Percentiles rank a stretch among this genome's conserved stretches.
Evolutionary conservation across 1,139 yeast species (phyloP).

Genomic region (Saccharomyces uvarum): DNA sequence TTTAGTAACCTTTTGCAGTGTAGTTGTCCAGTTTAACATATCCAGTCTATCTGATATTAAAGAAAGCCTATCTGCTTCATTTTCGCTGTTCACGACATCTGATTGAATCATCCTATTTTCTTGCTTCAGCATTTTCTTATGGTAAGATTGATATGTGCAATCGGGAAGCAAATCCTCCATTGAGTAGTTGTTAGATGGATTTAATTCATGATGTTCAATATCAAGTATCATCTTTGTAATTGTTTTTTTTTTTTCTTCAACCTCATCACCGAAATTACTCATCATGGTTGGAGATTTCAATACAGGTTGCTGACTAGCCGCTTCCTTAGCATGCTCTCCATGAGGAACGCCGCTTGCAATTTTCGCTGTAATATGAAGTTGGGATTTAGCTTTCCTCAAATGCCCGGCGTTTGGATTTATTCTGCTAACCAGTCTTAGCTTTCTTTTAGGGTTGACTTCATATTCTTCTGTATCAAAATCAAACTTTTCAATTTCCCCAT

Average conservation of each 20-base stretch:
- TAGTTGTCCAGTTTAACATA: conserved; percentile 50
- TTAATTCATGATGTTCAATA: conserved; percentile 9
- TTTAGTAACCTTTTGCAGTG: conserved; percentile 47
- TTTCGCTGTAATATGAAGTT: not conserved
- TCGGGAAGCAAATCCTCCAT: conserved; percentile 40
- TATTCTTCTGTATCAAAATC: conserved; percentile 26
- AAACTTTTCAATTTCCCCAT: conserved; percentile 16
- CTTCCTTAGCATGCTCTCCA: not conserved
- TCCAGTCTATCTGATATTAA: conserved; percentile 33
- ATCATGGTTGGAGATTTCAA: not conserved
- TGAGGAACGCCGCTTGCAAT: no score
- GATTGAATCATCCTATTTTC: conserved; percentile 55
- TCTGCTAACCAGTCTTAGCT: conserved; percentile 12
- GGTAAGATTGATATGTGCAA: conserved; percentile 42
- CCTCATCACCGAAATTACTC: conserved; percentile 2
- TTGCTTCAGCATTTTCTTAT: conserved; percentile 56
- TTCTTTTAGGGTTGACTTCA: conserved; percentile 17
- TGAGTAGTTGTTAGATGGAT: not conserved
- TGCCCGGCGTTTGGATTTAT: conserved; percentile 4
- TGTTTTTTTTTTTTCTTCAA: conserved; percentile 12
- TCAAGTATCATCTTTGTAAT: conserved; percentile 20
- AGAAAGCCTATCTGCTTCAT: conserved; percentile 35
- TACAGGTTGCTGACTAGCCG: not conserved
- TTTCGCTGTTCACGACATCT: conserved; percentile 48
- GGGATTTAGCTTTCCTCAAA: not conserved